phyloP scores from a whole-genome alignment of 768 basidiomycete genomes.

The Termitomyces sp. region DNA sequence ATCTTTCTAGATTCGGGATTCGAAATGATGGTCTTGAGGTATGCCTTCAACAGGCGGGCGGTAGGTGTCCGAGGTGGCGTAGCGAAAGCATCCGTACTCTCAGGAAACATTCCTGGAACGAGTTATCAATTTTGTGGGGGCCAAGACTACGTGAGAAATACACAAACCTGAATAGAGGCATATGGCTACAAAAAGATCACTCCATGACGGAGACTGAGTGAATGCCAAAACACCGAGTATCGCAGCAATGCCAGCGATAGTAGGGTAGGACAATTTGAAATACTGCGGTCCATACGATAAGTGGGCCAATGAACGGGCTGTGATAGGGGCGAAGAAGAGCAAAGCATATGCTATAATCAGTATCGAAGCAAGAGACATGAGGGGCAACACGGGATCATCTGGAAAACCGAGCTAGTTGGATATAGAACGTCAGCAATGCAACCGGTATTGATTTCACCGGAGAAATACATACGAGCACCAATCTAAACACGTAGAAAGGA shows the following conservation, averaged over 20 bases:
- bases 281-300: slow-evolving; percentile 50
- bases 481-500: slow-evolving; percentile 60
- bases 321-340: slow-evolving; percentile 56
- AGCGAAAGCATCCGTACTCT: slow-evolving; percentile 38
- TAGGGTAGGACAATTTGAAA: slow-evolving; percentile 57
- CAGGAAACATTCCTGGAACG: slow-evolving; percentile 49
- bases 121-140: neutral
- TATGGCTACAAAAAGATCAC: slow-evolving; percentile 53
- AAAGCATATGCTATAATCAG: slow-evolving; percentile 61
- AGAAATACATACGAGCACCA: slow-evolving; percentile 45
- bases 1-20: slow-evolving; percentile 94
- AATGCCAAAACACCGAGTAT: slow-evolving; percentile 62
- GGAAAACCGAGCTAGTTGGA: slow-evolving; percentile 42
- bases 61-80: slow-evolving; percentile 47
- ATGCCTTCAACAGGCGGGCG: slow-evolving; percentile 55
- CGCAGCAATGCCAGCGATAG: slow-evolving; percentile 41
- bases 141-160: neutral
- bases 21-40: slow-evolving; percentile 86
- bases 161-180: slow-evolving; percentile 64
- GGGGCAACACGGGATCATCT: slow-evolving; percentile 47
- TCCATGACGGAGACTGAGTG: slow-evolving; percentile 53
- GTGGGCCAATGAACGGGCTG: slow-evolving; percentile 41
- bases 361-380: slow-evolving; percentile 53
- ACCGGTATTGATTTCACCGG: neutral
- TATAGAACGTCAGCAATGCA: neutral